Evolutionary conservation across 176 grass and related monocot species (phyloP).

Genomic region (Oryza rufipogon): DNA sequence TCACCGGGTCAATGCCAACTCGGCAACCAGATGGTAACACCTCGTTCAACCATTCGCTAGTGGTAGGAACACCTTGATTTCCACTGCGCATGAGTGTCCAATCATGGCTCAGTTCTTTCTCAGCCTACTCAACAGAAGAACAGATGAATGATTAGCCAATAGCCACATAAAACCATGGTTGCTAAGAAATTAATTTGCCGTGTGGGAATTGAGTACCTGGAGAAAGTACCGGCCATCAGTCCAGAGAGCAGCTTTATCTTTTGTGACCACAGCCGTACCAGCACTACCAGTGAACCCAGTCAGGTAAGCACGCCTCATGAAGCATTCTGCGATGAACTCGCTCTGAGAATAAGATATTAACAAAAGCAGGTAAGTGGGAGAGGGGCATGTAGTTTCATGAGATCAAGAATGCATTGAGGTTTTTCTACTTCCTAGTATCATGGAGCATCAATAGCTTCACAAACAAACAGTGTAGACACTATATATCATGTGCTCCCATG

Average conservation of each 20-base stretch:
- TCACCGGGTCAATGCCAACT: constrained; percentile 98
- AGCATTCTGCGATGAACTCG: constrained; percentile 94
- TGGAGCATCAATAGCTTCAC: neutral
- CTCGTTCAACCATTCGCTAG: constrained; percentile 90
- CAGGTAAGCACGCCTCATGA: constrained; percentile 75
- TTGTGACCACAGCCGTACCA: constrained; percentile 93
- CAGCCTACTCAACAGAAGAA: constrained; percentile 60
- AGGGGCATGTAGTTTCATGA: neutral
- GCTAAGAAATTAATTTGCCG: neutral
- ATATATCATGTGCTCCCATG: neutral
- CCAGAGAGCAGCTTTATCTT: constrained; percentile 91
- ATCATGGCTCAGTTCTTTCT: constrained; percentile 69
- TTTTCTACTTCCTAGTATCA: neutral
- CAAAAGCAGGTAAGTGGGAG: constrained; percentile 16
- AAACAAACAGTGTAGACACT: neutral
- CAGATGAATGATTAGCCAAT: neutral
- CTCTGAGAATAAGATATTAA: constrained; percentile 57
- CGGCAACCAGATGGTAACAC: constrained; percentile 73
- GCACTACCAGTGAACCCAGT: constrained; percentile 95
- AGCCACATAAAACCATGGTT: neutral
- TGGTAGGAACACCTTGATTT: constrained; percentile 80
- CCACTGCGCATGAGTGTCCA: constrained; percentile 94
- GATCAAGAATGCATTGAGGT: neutral
- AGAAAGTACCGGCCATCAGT: constrained; percentile 98
- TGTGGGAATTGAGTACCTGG: constrained; percentile 53